These are phyloP conservation scores for Eucalyptus coolabah DNA, from an alignment of 345 rosid species.

Conservation along the genomic window DNA sequence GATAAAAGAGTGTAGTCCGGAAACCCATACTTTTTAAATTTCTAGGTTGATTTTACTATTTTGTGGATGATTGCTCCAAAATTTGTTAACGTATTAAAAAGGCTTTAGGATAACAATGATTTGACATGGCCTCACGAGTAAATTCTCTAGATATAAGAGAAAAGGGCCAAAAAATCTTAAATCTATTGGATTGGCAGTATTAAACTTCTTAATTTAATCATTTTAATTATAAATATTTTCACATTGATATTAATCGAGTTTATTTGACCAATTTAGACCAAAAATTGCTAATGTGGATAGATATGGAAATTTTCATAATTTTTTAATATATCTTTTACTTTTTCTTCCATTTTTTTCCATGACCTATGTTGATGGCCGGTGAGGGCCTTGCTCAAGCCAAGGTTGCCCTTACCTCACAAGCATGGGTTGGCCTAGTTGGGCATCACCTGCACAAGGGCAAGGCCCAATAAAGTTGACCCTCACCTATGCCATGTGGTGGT, in stretches of 20 bases:
- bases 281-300: rapidly evolving
- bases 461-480: rapidly evolving
- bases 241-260: no score
- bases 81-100: background rate
- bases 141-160: background rate
- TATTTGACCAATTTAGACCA: rapidly evolving
- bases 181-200: no score
- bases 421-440: rapidly evolving
- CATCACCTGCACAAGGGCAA: background rate
- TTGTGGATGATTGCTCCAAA: background rate
- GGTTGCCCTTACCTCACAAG: background rate
- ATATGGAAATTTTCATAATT: no score
- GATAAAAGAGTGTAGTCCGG: background rate
- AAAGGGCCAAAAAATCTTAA: no score
- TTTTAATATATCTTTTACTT: no score
- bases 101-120: background rate
- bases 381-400: background rate
- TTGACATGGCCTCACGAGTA: rapidly evolving
- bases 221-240: no score
- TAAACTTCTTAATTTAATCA: no score
- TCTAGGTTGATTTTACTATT: background rate
- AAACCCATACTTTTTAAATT: background rate
- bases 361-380: background rate
- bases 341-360: background rate
- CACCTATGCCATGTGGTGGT: background rate